Percentiles rank a stretch among this genome's conserved stretches.
phyloP scores from a whole-genome alignment of 768 basidiomycete species.

The Pisolithus marmoratus region DNA sequence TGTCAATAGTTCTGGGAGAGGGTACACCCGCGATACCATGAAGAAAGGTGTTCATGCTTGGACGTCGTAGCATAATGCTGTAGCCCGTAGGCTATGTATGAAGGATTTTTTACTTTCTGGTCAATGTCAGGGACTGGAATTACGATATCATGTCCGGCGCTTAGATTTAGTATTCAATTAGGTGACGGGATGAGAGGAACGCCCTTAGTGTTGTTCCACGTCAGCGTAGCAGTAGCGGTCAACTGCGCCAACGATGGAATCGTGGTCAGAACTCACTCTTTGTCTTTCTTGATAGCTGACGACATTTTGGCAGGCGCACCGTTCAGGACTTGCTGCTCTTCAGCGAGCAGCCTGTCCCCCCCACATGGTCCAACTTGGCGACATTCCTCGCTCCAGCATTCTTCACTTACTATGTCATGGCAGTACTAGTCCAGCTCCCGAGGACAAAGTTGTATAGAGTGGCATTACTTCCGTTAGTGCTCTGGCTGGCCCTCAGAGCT shows the following conservation, averaged over 20 bases:
- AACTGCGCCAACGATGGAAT: no score
- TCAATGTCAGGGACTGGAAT: no score
- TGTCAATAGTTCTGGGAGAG: neutral
- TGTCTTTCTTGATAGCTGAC: no score
- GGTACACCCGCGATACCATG: slow-evolving; percentile 24
- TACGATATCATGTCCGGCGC: no score
- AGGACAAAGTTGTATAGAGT: slow-evolving; percentile 23
- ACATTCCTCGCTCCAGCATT: neutral
- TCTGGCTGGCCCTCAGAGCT: slow-evolving; percentile 38
- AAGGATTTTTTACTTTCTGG: no score
- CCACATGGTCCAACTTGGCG: neutral
- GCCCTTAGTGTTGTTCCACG: no score
- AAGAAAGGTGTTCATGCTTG: slow-evolving; percentile 13
- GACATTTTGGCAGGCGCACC: neutral
- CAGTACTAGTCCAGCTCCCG: neutral
- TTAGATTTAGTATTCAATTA: no score
- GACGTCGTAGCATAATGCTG: neutral
- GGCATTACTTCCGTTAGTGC: slow-evolving; percentile 39
- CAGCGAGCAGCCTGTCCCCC: neutral
- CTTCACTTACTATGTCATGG: neutral
- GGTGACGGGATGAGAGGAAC: no score
- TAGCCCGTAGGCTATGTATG: no score
- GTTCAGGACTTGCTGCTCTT: neutral
- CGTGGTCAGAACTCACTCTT: no score
- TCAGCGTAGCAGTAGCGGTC: no score